Evolutionary conservation across 164 flowering plant species (phyloP).

Genomic region (Berberis thunbergii): DNA sequence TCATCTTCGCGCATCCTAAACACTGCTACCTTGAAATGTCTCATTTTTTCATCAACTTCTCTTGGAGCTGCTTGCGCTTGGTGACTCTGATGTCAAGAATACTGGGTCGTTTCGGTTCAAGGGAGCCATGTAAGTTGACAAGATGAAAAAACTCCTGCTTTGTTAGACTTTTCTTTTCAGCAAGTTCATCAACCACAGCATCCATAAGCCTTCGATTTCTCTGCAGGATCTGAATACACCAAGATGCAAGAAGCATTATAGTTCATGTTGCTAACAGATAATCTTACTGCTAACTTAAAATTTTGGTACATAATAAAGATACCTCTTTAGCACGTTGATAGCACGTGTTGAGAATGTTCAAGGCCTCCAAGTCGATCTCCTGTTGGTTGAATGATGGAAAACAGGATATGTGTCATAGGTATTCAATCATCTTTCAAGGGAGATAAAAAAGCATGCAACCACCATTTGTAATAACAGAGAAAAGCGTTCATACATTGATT

Average conservation of each 20-base stretch:
- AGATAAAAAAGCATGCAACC: not conserved
- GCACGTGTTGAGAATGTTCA: constrained; percentile 49
- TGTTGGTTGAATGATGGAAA: constrained; percentile 15
- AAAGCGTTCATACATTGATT: constrained; percentile 45
- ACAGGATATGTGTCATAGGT: not conserved
- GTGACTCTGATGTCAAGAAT: constrained; percentile 53
- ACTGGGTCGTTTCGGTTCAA: constrained; percentile 51
- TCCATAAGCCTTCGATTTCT: constrained; percentile 59
- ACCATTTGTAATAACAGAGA: not conserved
- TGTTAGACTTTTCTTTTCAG: constrained; percentile 57
- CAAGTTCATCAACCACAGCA: constrained; percentile 63
- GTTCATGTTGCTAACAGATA: not conserved
- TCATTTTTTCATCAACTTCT: constrained; percentile 26
- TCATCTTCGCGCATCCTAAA: not conserved
- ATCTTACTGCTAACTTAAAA: not conserved
- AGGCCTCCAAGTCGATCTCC: constrained; percentile 85
- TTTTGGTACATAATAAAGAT: not conserved
- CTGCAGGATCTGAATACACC: constrained; percentile 48
- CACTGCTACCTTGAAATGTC: constrained; percentile 16
- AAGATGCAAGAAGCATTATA: not conserved
- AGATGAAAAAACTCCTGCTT: constrained; percentile 66
- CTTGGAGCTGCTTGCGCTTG: constrained; percentile 44
- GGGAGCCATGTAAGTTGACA: constrained; percentile 54
- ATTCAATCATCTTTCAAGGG: not conserved
- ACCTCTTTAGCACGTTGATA: constrained; percentile 86